Percentiles rank a stretch among this genome's conserved stretches.
phyloP scores from a whole-genome alignment of 2,329 filamentous ascomycete genomes.

The Alternaria rosae region DNA sequence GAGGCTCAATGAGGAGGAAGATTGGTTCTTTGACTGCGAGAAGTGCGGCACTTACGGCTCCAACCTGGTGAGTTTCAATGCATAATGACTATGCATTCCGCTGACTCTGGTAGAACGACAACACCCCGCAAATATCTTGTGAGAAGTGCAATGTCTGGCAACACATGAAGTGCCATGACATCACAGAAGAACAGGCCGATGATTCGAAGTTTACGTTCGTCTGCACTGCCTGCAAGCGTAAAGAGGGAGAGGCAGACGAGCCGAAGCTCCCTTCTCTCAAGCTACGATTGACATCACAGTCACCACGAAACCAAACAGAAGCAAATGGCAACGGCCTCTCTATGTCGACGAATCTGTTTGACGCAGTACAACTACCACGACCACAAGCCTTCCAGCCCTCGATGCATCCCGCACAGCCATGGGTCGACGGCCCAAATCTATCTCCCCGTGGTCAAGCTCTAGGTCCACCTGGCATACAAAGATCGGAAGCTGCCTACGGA shows the following conservation, averaged over 20 bases:
- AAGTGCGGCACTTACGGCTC: slow-evolving; percentile 89
- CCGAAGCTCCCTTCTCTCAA: slow-evolving; percentile 70
- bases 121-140: slow-evolving; percentile 90
- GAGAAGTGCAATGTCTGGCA: slow-evolving; percentile 97
- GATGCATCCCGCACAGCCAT: slow-evolving; percentile 33
- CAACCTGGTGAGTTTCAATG: slow-evolving; percentile 62
- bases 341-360: slow-evolving; percentile 17
- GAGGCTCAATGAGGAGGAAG: slow-evolving; percentile 73
- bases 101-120: slow-evolving; percentile 72
- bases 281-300: slow-evolving; percentile 62
- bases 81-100: neutral
- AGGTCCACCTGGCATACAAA: slow-evolving; percentile 52
- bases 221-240: slow-evolving; percentile 78
- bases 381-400: slow-evolving; percentile 29
- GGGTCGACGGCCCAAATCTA: slow-evolving; percentile 54
- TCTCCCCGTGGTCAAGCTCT: slow-evolving; percentile 55
- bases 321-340: slow-evolving; percentile 27
- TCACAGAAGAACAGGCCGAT: slow-evolving; percentile 80
- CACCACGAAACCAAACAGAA: slow-evolving; percentile 42
- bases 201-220: slow-evolving; percentile 79
- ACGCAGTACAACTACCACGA: slow-evolving; percentile 32
- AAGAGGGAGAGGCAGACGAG: slow-evolving; percentile 67
- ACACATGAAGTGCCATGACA: slow-evolving; percentile 89
- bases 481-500: slow-evolving; percentile 48
- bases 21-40: slow-evolving; percentile 93